phyloP scores from a whole-genome alignment of 768 basidiomycete species.

The Cubamyces lactineus region DNA sequence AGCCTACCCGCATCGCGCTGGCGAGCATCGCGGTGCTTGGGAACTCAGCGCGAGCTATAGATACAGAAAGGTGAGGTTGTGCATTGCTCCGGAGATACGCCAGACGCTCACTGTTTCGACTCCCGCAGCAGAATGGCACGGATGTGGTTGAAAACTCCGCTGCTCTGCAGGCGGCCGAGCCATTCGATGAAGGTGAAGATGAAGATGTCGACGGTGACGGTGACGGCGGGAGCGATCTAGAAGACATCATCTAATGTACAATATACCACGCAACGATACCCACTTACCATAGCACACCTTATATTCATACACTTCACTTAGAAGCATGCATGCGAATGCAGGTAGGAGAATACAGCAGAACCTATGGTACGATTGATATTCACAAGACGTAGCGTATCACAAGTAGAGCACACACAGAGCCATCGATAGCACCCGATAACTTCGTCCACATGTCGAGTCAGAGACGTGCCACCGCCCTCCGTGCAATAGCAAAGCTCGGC shows the following conservation, averaged over 20 bases:
- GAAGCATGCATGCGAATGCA: too few species aligned
- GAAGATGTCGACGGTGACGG: neutral
- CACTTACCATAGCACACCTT: neutral
- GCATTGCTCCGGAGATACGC: neutral
- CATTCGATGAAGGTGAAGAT: neutral
- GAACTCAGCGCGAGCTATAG: conserved; percentile 72
- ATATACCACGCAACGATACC: neutral
- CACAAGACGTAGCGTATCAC: neutral
- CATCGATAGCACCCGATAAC: conserved; percentile 1
- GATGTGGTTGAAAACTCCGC: neutral
- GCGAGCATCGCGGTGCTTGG: conserved; percentile 77
- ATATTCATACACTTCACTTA: neutral
- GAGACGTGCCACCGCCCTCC: neutral
- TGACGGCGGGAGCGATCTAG: conserved; percentile 2
- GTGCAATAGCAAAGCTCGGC: neutral
- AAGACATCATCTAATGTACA: neutral
- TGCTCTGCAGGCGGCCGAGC: neutral
- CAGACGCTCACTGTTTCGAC: neutral
- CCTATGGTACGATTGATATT: conserved; percentile 11
- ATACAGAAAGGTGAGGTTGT: conserved; percentile 50
- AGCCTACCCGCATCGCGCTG: conserved; percentile 69
- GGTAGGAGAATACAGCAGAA: neutral
- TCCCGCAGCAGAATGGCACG: too few species aligned
- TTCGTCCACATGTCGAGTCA: neutral
- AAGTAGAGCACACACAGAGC: neutral